Base-by-base conservation (phyloP, 2,329 filamentous ascomycete genomes). In the Colletotrichum musae region DNA sequence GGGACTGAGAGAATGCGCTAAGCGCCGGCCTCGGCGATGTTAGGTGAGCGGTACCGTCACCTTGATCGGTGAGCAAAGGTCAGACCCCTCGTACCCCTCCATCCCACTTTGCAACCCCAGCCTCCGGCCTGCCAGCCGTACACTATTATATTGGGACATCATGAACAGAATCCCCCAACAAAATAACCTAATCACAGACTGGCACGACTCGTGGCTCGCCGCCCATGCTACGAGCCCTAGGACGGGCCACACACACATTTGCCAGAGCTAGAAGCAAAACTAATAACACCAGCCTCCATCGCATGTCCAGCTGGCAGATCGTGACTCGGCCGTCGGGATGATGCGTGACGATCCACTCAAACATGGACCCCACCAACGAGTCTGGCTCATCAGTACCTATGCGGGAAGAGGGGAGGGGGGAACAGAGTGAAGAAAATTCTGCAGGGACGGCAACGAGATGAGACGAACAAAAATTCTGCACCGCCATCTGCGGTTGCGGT, bases 21-120 rank as follows among this genome's bases (percentile, higher is more conserved):
- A 65, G 61, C 16, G 50, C 66, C 66, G 61, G 61, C 66, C 58
- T 68, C 66, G 66, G 66, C 66, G 54, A 58, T 60, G 48, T 18
- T 24, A 65, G 61, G 32, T 65, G 60, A 64, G 47, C n/a, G n/a
- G 26, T 52, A 21, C 41, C 16, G n/a, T 68, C 48, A 65, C 61
- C 61, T 59, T 56, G 41, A 12, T 54, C 66, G 61, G 66, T 68
- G 61, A 59, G 66, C 50, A 21, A 51, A 59, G 54, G 61, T 65
- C 41, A 65, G 32, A 62, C 59, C 50, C 59, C 59, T 62, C 50
- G 54, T 36, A 21, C 59, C 59, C 59, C 59, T 62, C 59, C 51
- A 45, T 54, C 50, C 50, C 24, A 50, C 47, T 26, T 21, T 54
- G 36, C 13, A 62, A 54, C 50, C 18, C 50, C 59, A 54, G 50